These are phyloP conservation scores for Albifimbria verrucaria DNA, from an alignment of 2,329 filamentous ascomycete species.

Conservation along the genomic window DNA sequence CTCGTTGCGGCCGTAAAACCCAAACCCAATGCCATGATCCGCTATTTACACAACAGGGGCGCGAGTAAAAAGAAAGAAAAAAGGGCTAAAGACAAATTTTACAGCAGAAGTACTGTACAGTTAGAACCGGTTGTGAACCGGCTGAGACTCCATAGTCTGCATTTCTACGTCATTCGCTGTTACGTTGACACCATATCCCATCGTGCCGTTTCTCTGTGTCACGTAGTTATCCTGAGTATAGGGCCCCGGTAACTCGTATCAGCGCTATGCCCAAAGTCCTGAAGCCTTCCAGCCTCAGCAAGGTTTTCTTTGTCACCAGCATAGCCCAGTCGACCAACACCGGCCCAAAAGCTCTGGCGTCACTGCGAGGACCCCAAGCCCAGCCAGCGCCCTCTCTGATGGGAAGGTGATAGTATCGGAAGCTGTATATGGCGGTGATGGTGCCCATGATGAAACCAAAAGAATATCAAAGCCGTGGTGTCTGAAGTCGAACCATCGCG, in stretches of 20 bases:
- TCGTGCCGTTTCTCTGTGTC: constrained; percentile 14
- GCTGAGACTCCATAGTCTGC: background rate
- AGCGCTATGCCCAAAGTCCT: constrained; percentile 21
- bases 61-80: background rate
- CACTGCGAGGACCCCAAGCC: constrained; percentile 79
- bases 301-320: constrained; percentile 37
- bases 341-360: constrained; percentile 75
- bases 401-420: constrained; percentile 83
- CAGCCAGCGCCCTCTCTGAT: constrained; percentile 74
- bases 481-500: constrained; percentile 82
- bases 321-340: constrained; percentile 60
- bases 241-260: constrained; percentile 20
- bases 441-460: constrained; percentile 80
- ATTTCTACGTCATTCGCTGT: constrained; percentile 5
- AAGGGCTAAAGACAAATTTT: background rate
- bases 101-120: constrained; percentile 1
- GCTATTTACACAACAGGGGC: no score
- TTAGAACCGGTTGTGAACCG: background rate
- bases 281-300: constrained; percentile 14
- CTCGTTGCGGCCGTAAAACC: no score
- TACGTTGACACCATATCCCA: constrained; percentile 4
- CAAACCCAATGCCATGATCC: background rate
- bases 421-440: constrained; percentile 67
- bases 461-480: constrained; percentile 94
- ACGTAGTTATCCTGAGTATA: constrained; percentile 1